Conservation (phyloP, 441 rosid genomes). For the Brassica hybrid region DNA sequence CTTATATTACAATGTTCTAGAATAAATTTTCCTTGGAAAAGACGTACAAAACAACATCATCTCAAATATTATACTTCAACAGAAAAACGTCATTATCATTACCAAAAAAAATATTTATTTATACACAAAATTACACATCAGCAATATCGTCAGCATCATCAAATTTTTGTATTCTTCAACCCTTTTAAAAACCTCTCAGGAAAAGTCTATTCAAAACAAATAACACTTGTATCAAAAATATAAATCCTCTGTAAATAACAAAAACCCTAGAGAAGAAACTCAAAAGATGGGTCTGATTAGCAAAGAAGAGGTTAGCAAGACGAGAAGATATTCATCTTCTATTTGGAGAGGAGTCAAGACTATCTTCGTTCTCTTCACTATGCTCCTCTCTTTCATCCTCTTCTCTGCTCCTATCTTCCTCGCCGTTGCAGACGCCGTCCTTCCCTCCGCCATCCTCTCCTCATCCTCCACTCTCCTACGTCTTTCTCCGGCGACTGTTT, state of each 20-base stretch:
- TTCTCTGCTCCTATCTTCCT: constrained; percentile 89
- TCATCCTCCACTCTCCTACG: constrained; percentile 56
- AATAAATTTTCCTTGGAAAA: constrained; percentile 31
- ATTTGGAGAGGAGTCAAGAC: constrained; percentile 73
- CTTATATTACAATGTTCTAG: constrained; percentile 13
- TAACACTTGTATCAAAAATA: constrained; percentile 20
- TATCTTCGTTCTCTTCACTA: constrained; percentile 69
- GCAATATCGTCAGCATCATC: constrained; percentile 35
- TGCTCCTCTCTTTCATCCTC: constrained; percentile 75
- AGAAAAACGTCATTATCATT: constrained; percentile 25
- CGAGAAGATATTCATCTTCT: constrained; percentile 38
- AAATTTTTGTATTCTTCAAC: constrained; percentile 15
- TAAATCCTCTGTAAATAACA: constrained; percentile 34
- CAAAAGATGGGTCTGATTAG: constrained; percentile 51
- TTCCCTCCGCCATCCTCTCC: constrained; percentile 85
- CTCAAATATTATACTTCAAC: constrained; percentile 10
- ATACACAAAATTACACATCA: constrained; percentile 27
- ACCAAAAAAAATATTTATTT: not conserved
- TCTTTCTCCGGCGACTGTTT: constrained; percentile 37
- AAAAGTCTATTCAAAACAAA: constrained; percentile 22
- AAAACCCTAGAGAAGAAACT: constrained; percentile 7
- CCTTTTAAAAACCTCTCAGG: constrained; percentile 20
- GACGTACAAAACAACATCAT: constrained; percentile 27
- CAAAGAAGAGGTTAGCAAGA: constrained; percentile 57
- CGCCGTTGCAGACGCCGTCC: constrained; percentile 74